Evolutionary conservation across 257 asterid genomes (phyloP).

Genomic region (Fraxinus quadrangulata): DNA sequence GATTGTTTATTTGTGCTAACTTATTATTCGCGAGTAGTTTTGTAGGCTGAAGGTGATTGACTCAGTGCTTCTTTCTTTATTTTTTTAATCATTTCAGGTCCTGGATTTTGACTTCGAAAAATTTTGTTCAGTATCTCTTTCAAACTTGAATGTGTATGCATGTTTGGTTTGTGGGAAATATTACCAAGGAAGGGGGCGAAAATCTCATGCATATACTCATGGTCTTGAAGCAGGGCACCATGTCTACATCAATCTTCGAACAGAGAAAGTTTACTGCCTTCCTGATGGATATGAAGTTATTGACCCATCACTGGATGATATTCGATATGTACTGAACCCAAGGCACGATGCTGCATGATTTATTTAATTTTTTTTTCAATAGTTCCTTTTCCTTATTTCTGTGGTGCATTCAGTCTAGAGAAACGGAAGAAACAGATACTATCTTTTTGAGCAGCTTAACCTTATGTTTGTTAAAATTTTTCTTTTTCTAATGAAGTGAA

Average conservation of each 20-base stretch:
- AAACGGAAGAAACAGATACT: neutral
- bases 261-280: conserved; percentile 95
- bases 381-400: neutral
- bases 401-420: neutral
- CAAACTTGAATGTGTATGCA: conserved; percentile 93
- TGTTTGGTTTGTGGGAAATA: conserved; percentile 98
- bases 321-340: conserved; percentile 90
- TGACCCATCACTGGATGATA: conserved; percentile 93
- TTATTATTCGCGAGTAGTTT: neutral
- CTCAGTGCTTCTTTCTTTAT: neutral
- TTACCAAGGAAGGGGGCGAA: conserved; percentile 95
- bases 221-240: conserved; percentile 98
- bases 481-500: conserved; percentile 5
- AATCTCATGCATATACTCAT: conserved; percentile 96
- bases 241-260: conserved; percentile 88
- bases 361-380: neutral
- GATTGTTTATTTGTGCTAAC: neutral
- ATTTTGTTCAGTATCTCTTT: conserved; percentile 92
- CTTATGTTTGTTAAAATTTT: neutral
- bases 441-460: neutral
- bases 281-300: conserved; percentile 98
- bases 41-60: neutral
- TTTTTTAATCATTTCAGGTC: conserved; percentile 57
- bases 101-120: conserved; percentile 96
- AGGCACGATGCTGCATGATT: conserved; percentile 47